Evolutionary conservation across 1,284 basidiomycete species (phyloP).

Genomic region (Cutaneotrichosporon mucoides): DNA sequence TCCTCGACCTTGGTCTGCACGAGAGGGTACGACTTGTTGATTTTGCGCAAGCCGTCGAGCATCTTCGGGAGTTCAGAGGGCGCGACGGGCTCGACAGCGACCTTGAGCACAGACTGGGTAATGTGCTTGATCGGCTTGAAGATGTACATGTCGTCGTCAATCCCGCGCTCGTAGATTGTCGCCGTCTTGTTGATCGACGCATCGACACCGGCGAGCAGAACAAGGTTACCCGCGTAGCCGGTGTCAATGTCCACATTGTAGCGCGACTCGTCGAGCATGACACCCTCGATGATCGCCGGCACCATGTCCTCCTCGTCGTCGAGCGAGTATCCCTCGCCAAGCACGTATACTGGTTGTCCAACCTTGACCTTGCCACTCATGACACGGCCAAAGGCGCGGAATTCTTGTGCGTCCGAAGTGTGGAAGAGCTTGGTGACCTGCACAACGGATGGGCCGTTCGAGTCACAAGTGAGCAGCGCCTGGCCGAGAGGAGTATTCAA

Average conservation of each 20-base stretch:
- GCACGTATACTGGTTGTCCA: conserved; percentile 84
- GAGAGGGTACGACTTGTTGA: conserved; percentile 97
- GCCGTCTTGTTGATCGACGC: conserved; percentile 93
- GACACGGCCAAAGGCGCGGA: conserved; percentile 92
- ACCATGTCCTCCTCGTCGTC: conserved; percentile 99
- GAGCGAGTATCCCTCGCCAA: conserved; percentile 93
- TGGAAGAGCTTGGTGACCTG: conserved; percentile 93
- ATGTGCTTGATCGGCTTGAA: conserved; percentile 94
- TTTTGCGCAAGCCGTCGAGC: conserved; percentile 90
- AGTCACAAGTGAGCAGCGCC: conserved; percentile 76
- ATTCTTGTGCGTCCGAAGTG: conserved; percentile 90
- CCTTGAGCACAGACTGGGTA: conserved; percentile 95
- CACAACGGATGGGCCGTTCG: conserved; percentile 83
- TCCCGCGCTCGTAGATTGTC: conserved; percentile 69
- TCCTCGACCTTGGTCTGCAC: conserved; percentile 96
- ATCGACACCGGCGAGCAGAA: conserved; percentile 88
- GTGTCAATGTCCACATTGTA: conserved; percentile 87
- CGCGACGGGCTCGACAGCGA: conserved; percentile 95
- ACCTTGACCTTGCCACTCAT: conserved; percentile 83
- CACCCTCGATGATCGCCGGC: conserved; percentile 73
- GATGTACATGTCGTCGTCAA: conserved; percentile 79
- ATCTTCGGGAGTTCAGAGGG: conserved; percentile 98
- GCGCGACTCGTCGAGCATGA: conserved; percentile 86
- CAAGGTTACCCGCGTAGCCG: conserved; percentile 85
- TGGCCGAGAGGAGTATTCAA: conserved; percentile 70